A percentile compares a stretch with the other conserved stretches of the same genome.
Conservation (phyloP, 2,329 filamentous ascomycete genomes). For the Penicillium brevicompactum region DNA sequence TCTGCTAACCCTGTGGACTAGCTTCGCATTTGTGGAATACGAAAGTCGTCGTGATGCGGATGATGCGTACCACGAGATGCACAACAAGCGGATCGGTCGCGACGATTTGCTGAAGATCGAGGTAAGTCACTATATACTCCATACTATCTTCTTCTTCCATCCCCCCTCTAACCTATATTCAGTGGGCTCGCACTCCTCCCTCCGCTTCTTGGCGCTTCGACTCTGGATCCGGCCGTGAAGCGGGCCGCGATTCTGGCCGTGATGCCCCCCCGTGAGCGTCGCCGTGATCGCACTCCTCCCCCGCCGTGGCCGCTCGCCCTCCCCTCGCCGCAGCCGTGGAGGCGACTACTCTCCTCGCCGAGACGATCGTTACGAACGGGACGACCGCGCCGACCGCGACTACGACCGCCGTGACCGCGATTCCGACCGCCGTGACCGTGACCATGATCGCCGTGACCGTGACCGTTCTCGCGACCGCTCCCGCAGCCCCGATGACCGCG, state of each 20-base stretch:
- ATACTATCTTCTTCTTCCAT: not conserved
- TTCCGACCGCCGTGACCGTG: conserved; percentile 62
- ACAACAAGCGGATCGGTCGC: conserved; percentile 96
- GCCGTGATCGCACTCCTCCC: conserved; percentile 74
- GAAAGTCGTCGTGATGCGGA: conserved; percentile 97
- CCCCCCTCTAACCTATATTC: conserved; percentile 21
- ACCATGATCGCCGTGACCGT: conserved; percentile 47
- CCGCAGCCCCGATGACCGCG: conserved; percentile 27
- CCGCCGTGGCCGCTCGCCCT: conserved; percentile 66
- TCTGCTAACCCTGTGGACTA: conserved; percentile 29
- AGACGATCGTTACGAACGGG: conserved; percentile 80
- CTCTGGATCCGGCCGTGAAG: conserved; percentile 76
- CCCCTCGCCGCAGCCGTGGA: conserved; percentile 59
- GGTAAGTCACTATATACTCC: conserved; percentile 57
- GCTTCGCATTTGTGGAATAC: conserved; percentile 99
- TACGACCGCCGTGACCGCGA: conserved; percentile 71
- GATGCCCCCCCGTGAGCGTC: conserved; percentile 81
- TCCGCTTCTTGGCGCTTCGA: conserved; percentile 99
- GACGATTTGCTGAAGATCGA: conserved; percentile 98
- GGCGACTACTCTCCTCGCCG: conserved; percentile 85
- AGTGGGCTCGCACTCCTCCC: conserved; percentile 98
- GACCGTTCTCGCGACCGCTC: conserved; percentile 28
- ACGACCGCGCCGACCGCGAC: conserved; percentile 72
- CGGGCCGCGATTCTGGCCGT: conserved; percentile 16
- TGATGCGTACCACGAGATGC: conserved; percentile 99